Conservation (phyloP, 129 eudicot genomes). For the Tanacetum coccineum region DNA sequence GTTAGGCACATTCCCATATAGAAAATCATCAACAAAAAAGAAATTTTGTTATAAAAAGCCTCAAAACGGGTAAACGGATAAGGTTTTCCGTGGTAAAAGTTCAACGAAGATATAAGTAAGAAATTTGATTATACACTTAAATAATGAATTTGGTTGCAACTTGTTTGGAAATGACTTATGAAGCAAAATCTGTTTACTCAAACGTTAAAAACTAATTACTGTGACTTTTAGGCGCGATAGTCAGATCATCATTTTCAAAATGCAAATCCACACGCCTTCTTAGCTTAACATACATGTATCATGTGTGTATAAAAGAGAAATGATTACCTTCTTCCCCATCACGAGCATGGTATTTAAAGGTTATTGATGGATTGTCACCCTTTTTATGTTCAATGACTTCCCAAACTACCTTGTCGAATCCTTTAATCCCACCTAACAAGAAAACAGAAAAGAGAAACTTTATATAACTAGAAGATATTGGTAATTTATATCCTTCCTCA, state of each 20-base stretch:
- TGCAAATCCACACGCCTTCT: not conserved
- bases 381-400: conserved; percentile 69
- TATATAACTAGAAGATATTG: not conserved
- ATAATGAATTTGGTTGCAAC: not conserved
- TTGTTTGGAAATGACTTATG: no score
- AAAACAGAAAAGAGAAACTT: conserved; percentile 18
- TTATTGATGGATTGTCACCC: conserved; percentile 86
- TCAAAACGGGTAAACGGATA: not conserved
- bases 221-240: no score
- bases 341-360: conserved; percentile 68
- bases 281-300: not conserved
- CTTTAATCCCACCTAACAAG: conserved; percentile 70
- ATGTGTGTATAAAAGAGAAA: not conserved
- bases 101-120: not conserved
- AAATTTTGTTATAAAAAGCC: not conserved
- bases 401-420: conserved; percentile 92
- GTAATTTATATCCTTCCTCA: not conserved
- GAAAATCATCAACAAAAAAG: no score
- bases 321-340: conserved; percentile 93
- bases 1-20: no score
- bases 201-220: no score
- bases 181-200: no score
- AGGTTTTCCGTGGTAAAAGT: no score
- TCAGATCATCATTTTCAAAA: not conserved
- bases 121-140: not conserved